These are phyloP conservation scores for Lepidium didymum DNA, from an alignment of 345 rosid species.

Conservation along the genomic window DNA sequence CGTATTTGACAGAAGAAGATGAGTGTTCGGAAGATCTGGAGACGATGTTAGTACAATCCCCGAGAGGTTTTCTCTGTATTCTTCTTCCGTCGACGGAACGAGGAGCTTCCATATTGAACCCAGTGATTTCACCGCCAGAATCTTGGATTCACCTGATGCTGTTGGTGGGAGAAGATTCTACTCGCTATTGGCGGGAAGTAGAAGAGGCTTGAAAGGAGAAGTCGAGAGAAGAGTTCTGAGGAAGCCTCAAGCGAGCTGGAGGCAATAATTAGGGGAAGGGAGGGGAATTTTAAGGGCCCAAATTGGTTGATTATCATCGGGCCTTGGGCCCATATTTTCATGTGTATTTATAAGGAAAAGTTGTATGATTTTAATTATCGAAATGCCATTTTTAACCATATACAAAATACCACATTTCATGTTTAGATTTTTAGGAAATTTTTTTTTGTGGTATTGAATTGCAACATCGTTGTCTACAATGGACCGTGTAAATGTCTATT, in stretches of 20 bases:
- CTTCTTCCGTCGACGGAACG: neutral
- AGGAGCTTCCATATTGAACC: slow-evolving; percentile 8
- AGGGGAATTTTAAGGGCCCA: neutral
- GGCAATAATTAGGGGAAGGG: too few species aligned
- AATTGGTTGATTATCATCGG: neutral
- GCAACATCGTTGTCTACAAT: too few species aligned
- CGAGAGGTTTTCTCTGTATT: slow-evolving; percentile 21
- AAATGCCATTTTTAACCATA: too few species aligned
- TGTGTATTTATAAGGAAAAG: too few species aligned
- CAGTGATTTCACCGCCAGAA: neutral
- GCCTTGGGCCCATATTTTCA: slow-evolving; percentile 15
- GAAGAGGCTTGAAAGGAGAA: neutral
- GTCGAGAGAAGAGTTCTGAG: neutral
- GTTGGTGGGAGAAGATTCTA: neutral
- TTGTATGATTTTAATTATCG: too few species aligned
- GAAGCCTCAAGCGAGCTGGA: slow-evolving; percentile 6
- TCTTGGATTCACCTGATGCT: neutral
- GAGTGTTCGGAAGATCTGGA: slow-evolving; percentile 10
- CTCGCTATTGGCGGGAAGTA: slow-evolving; percentile 21
- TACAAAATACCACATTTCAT: too few species aligned
- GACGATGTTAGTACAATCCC: slow-evolving; percentile 30
- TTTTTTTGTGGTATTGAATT: too few species aligned
- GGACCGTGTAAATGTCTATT: too few species aligned
- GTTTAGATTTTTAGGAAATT: too few species aligned
- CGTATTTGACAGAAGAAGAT: slow-evolving; percentile 25